Percentiles rank a stretch among this genome's conserved stretches.
Conservation (phyloP, 75 land plant genomes). For the Azolla pinnata region DNA sequence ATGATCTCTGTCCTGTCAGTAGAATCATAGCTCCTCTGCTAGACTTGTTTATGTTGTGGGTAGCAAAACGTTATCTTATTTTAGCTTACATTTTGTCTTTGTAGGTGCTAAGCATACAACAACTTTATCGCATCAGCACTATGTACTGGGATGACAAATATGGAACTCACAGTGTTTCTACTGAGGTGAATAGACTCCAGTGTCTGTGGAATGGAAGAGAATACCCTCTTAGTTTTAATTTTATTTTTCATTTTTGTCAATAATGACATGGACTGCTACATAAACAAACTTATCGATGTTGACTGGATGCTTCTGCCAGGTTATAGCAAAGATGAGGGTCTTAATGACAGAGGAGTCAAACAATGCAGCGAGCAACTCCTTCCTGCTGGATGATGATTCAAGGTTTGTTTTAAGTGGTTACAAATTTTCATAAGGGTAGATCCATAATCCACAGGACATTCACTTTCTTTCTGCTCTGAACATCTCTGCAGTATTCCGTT, state of each 20-base stretch:
- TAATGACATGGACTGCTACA: not conserved
- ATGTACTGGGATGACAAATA: slow-evolving; percentile 92
- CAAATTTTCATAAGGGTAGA: not conserved
- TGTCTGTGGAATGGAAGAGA: not conserved
- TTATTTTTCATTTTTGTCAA: not conserved
- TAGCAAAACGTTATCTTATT: too few relatives aligned
- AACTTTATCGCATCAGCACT: slow-evolving; percentile 68
- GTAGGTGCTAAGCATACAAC: slow-evolving; percentile 62
- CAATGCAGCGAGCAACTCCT: slow-evolving; percentile 52
- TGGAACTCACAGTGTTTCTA: slow-evolving; percentile 62
- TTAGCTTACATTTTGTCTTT: not conserved
- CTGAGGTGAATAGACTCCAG: slow-evolving; percentile 31
- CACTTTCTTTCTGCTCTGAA: not conserved
- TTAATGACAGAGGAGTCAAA: slow-evolving; percentile 84
- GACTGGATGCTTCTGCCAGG: too few relatives aligned
- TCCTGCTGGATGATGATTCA: slow-evolving; percentile 78
- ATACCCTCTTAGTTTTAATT: not conserved
- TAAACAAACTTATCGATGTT: too few relatives aligned
- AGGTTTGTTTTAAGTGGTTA: slow-evolving; percentile 29
- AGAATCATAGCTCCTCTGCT: not conserved
- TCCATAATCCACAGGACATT: too few relatives aligned
- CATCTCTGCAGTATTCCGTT: slow-evolving; percentile 34
- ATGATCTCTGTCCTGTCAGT: slow-evolving; percentile 84
- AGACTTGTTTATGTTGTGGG: not conserved
- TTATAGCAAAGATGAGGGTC: slow-evolving; percentile 66